A percentile compares a stretch with the other conserved stretches of the same genome.
These are phyloP conservation scores for Flaveria trinervia DNA, from an alignment of 129 eudicot species.

Conservation along the genomic window DNA sequence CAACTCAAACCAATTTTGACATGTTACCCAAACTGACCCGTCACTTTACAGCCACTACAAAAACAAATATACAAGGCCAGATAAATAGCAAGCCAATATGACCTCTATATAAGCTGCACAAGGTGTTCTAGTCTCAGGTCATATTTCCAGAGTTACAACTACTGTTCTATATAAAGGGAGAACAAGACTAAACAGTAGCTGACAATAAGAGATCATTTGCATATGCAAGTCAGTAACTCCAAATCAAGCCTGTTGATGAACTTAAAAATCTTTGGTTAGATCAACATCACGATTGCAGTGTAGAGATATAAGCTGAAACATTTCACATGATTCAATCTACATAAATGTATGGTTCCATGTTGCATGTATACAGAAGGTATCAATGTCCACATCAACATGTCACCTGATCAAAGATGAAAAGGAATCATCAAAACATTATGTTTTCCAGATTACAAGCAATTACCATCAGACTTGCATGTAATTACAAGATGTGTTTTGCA, in stretches of 20 bases:
- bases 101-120: constrained; percentile 19
- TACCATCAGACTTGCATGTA: neutral
- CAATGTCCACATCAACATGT: neutral
- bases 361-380: neutral
- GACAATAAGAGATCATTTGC: neutral
- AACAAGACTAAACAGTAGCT: neutral
- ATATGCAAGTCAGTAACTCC: too few relatives aligned
- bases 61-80: neutral
- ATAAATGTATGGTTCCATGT: neutral
- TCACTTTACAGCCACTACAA: neutral
- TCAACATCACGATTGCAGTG: constrained; percentile 10
- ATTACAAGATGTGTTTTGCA: neutral
- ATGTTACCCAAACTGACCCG: neutral
- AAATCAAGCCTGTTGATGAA: neutral
- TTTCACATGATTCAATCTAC: constrained; percentile 13
- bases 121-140: neutral
- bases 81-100: neutral
- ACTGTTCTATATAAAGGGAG: neutral
- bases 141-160: neutral
- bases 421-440: too few relatives aligned
- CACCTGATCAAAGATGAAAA: neutral
- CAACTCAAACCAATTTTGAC: neutral
- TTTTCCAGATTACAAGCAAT: neutral
- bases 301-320: neutral
- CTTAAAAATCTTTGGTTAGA: neutral